Evolutionary conservation across 2,329 filamentous ascomycete genomes (phyloP), one percentile per base, ranked within the genome.

Genomic region (Cladobotryum protrusum): DNA sequence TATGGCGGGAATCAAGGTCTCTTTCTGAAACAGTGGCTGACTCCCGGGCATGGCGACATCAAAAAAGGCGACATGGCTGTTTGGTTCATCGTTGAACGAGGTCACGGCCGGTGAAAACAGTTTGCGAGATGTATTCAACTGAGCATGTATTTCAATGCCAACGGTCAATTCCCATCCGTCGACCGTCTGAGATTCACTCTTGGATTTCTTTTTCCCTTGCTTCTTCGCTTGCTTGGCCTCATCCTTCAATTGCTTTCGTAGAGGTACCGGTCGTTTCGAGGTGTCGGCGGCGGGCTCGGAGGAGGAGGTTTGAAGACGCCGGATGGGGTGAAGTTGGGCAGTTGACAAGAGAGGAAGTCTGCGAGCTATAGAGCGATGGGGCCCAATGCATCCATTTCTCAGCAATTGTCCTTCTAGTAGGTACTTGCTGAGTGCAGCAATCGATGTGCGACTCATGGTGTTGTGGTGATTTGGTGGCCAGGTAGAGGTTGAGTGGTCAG

Each of bases 131-230:
- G 91, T 93, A 68, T 97, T 96, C 61, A 99, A 77, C 69, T 97
- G 92, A 17, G 93, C 93, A 65, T 99, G 93, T 56, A 99, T 93
- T 72, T 99, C 93, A 58, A 99, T 91, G 54, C 93, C 93, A 24
- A 97, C 89, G 0, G 92, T 96, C 61, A 97, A 74, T 67, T 96
- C 89, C 93, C 93, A 99, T 33, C 84, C 83, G 5, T 76, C 70
- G 1, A 81, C 78, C 15, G 72, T 76, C 63, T 82, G 79, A 2
- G 62, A 66, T 34, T 70, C 64, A 24, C 59, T 62, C 55, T 76
- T 76, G 45, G 69, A 67, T 54, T 73, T 72, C 54, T 73, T 75
- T 50, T 71, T 71, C 12, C 68, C 78, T 50, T 83, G 76, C 45
- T 86, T 84, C 61, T 88, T 89, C 50, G 86, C 70, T 59, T 85